Base-by-base conservation (phyloP, 805 yeast genomes). In the Wickerhamiella bombiphila region DNA sequence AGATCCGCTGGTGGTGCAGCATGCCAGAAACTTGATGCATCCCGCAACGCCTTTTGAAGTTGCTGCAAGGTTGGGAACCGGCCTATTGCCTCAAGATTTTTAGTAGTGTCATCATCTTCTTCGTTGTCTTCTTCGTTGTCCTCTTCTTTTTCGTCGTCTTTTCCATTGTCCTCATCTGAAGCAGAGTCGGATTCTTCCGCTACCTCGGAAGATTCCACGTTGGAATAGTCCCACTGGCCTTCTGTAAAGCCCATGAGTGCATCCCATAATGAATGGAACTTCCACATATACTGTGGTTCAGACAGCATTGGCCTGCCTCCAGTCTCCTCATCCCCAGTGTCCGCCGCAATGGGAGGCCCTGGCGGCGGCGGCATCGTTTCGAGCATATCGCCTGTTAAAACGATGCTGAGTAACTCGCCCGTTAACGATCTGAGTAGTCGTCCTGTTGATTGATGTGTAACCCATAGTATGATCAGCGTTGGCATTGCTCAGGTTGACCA, bases 51-150 rank as follows among this genome's bases (percentile, higher is more conserved):
- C 24, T 37, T 34, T 24, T 42, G 50, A 7, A 47, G 42, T 32
- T 43, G 45, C n/a, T 39, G 29, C 11, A 47, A 22, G 5, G 41
- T 36, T 9, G 51, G 51, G 9, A 47, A 32, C 2, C 46, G 39
- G 17, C 50, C 50, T 6, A 47, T 38, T 9, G 29, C 40, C 20
- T 47, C 50, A 18, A 8, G 41, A n/a, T n/a, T n/a, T n/a, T n/a
- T n/a, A n/a, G n/a, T n/a, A n/a, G n/a, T 47, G 18, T 22, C 40
- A 4, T 41, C 47, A 3, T 37, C 42, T 11, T 36, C 41, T 21
- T 33, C 37, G 1, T 32, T 34, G 14, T 26, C 40, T 3, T 34
- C 41, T 18, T 33, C 36, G 9, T 37, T 41, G 13, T 14, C 31
- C 15, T 34, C 41, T 16, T 37, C 38, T 11, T 28, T 38, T 7